Base-by-base conservation (phyloP, 2,329 filamentous ascomycete species). In the Fusarium coffeatum region DNA sequence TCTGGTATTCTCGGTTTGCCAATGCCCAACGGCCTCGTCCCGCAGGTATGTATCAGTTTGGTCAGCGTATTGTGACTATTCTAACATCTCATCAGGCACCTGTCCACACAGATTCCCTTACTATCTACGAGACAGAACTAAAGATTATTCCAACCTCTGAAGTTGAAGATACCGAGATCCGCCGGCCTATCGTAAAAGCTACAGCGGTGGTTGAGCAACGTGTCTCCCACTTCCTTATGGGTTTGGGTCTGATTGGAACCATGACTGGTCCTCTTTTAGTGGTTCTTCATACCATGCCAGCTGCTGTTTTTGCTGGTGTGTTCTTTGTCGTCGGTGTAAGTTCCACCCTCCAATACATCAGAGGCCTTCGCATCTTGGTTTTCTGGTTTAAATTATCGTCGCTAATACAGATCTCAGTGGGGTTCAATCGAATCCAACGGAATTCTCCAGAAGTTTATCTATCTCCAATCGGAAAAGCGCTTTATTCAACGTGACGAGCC, bases 241-340 rank as follows among this genome's bases (percentile, higher is more conserved):
- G 43, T 4, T 9, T 56, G 15, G 54, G 54, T 7, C 23, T 56
- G 8, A 23, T 56, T 11, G 54, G 54, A 16, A 56, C 54, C 5
- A 56, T 56, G 54, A 56, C 54, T 9, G 54, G 54, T 1, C 54
- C 54, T 15, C 30, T 56, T 9, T n/a, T 56, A n/a, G 54, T 56
- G 8, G 43, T 56, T 27, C 8, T 56, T 4, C 54, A 50, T 9
- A 48, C 45, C 2, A 56, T 56, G 43, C 54, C 54, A 23, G 43
- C 54, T 20, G 54, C 54, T 0, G 43, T 56, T 5, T 56, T 56
- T 13, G 43, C 54, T 18, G 54, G 54, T 2, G 54, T 56, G 4
- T 56, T 56, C n/a, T 56, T 56, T 23, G 54, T 56, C 5, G 54
- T 56, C 28, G 54, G 54, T 11, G 54, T 56, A 37, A 56, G 54